Evolutionary conservation across 441 rosid species (phyloP).

Genomic region (Jatropha multifida): DNA sequence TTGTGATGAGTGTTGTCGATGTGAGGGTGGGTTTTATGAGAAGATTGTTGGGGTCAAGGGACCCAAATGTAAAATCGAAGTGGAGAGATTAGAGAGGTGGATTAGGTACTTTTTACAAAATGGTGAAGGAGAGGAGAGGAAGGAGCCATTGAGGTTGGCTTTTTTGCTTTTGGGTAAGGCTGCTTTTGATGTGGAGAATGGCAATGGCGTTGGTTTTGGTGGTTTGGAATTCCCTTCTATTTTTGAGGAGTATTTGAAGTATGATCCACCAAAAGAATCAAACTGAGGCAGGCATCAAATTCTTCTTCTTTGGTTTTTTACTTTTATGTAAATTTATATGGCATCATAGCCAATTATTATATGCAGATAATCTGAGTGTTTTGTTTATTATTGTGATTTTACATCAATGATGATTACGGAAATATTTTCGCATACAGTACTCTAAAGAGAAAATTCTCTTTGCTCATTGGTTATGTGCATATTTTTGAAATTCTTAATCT

Average conservation of each 20-base stretch:
- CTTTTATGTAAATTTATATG: background rate
- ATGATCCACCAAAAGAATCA: slow-evolving; percentile 35
- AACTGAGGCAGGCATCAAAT: background rate
- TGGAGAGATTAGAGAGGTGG: slow-evolving; percentile 47
- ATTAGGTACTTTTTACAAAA: slow-evolving; percentile 28
- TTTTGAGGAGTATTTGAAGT: slow-evolving; percentile 38
- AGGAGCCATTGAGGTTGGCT: slow-evolving; percentile 49
- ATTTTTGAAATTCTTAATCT: background rate
- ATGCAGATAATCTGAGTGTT: background rate
- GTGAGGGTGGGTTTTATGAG: slow-evolving; percentile 43
- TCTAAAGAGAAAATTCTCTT: background rate
- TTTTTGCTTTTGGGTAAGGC: slow-evolving; percentile 54
- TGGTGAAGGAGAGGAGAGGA: slow-evolving; percentile 20
- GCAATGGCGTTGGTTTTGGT: slow-evolving; percentile 24
- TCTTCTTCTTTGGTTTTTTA: no score
- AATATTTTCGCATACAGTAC: background rate
- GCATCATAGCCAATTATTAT: background rate
- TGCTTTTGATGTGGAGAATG: slow-evolving; percentile 26
- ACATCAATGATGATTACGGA: background rate
- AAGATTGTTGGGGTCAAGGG: slow-evolving; percentile 50
- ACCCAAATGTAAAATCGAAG: slow-evolving; percentile 43
- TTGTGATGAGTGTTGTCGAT: slow-evolving; percentile 25
- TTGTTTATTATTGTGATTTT: background rate
- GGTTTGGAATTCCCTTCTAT: slow-evolving; percentile 47
- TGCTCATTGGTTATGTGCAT: background rate